phyloP scores from a whole-genome alignment of 305 asterid species.

The Coffea humblotiana region DNA sequence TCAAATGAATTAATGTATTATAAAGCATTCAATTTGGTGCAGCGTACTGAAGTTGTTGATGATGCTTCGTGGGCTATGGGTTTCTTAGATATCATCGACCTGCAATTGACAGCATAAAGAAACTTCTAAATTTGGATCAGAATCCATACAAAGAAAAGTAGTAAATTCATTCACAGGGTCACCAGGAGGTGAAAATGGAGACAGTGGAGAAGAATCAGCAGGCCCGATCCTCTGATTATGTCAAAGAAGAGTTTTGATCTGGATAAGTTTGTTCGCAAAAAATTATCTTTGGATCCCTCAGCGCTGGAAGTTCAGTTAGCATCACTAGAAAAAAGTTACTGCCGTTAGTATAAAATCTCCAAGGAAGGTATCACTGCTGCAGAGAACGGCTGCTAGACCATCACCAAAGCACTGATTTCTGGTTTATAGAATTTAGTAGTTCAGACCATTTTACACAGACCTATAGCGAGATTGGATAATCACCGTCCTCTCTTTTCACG shows the following conservation, averaged over 20 bases:
- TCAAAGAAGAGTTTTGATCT: slow-evolving; percentile 54
- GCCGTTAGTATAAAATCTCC: slow-evolving; percentile 20
- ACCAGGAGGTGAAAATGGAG: slow-evolving; percentile 18
- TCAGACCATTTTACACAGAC: neutral
- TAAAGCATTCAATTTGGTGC: slow-evolving; percentile 24
- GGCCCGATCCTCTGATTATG: slow-evolving; percentile 25
- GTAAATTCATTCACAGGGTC: slow-evolving; percentile 22
- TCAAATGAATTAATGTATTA: neutral
- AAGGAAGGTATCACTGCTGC: slow-evolving; percentile 23
- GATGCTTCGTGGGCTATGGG: slow-evolving; percentile 98
- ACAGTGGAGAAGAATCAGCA: slow-evolving; percentile 26
- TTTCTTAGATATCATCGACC: slow-evolving; percentile 87
- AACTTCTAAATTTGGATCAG: slow-evolving; percentile 49
- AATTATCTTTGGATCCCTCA: slow-evolving; percentile 61
- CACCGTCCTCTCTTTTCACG: neutral
- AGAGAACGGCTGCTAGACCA: slow-evolving; percentile 1
- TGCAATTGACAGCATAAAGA: slow-evolving; percentile 82
- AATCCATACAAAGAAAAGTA: slow-evolving; percentile 33
- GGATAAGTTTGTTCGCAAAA: slow-evolving; percentile 56
- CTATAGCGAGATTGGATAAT: too few relatives aligned
- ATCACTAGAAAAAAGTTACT: slow-evolving; percentile 25
- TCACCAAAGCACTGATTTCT: slow-evolving; percentile 2
- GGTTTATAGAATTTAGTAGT: too few relatives aligned
- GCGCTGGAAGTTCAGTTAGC: slow-evolving; percentile 52
- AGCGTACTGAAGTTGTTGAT: slow-evolving; percentile 92